These are phyloP conservation scores for Claviceps citrina DNA, from an alignment of 2,329 filamentous ascomycete genomes.

Conservation along the genomic window DNA sequence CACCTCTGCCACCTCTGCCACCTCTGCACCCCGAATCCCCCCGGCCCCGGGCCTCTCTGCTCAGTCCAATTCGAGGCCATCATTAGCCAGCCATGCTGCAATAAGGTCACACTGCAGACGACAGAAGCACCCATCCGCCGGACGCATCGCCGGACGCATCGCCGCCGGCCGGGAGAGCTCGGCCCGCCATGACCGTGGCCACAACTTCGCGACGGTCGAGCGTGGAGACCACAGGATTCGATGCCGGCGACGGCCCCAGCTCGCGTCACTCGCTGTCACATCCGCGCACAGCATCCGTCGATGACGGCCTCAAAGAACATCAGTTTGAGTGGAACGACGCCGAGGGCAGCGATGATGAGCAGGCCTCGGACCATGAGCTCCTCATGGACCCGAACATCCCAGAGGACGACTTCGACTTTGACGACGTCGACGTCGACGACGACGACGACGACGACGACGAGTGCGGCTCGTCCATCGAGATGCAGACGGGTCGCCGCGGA, in stretches of 20 bases:
- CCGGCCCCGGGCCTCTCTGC: too few relatives aligned
- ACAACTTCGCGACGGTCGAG: neutral
- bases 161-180: neutral
- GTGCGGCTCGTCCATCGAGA: conserved; percentile 7
- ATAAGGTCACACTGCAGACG: neutral
- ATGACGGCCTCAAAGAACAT: conserved; percentile 16
- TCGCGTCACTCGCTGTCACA: conserved; percentile 15
- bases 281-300: conserved; percentile 11
- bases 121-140: too few relatives aligned
- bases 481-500: conserved; percentile 8
- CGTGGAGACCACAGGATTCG: conserved; percentile 12
- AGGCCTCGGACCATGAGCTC: conserved; percentile 37
- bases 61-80: too few relatives aligned
- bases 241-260: conserved; percentile 9
- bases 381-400: conserved; percentile 39
- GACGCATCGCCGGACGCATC: too few relatives aligned
- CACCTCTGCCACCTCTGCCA: too few relatives aligned
- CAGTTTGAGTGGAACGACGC: conserved; percentile 27
- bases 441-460: neutral
- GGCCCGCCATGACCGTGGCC: conserved; percentile 1
- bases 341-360: conserved; percentile 28
- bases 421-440: neutral
- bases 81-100: conserved; percentile 1
- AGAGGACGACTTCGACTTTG: conserved; percentile 24
- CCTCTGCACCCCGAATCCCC: too few relatives aligned